These are phyloP conservation scores for Puya raimondii DNA, from an alignment of 176 grass and related monocot species.

Conservation along the genomic window DNA sequence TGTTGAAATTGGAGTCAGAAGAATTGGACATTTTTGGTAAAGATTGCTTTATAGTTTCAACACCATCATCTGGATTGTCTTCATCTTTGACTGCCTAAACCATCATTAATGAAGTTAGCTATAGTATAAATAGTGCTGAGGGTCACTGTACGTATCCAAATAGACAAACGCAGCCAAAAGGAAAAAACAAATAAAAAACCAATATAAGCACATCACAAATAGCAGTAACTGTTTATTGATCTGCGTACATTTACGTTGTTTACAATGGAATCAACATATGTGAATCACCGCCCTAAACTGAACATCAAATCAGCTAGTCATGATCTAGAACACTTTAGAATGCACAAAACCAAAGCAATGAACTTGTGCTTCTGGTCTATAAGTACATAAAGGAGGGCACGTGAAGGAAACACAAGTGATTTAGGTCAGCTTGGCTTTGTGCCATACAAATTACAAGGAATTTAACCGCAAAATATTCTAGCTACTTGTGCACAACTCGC, in stretches of 20 bases:
- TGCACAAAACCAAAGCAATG: no score
- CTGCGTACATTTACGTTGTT: background rate
- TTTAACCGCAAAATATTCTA: no score
- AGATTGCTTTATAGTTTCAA: constrained; percentile 24
- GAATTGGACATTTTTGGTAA: constrained; percentile 9
- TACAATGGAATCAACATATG: background rate
- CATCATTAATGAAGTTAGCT: constrained; percentile 1
- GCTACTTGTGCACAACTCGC: no score
- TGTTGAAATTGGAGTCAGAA: constrained; percentile 21
- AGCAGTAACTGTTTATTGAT: background rate
- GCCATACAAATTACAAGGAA: no score
- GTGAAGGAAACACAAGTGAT: no score
- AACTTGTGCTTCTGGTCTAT: no score
- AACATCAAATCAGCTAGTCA: no score
- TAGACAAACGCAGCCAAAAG: background rate
- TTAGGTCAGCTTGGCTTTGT: no score
- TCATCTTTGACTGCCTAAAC: constrained; percentile 39
- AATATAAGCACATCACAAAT: background rate
- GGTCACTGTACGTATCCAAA: background rate
- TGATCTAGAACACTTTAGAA: no score
- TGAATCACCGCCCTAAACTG: no score
- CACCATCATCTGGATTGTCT: constrained; percentile 12
- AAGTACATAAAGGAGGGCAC: no score
- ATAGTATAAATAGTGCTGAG: background rate
- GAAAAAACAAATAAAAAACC: background rate